Percentiles rank a stretch among this genome's conserved stretches.
phyloP scores from a whole-genome alignment of 1,139 yeast species.

The Nakaseomyces kungkrabaensis region DNA sequence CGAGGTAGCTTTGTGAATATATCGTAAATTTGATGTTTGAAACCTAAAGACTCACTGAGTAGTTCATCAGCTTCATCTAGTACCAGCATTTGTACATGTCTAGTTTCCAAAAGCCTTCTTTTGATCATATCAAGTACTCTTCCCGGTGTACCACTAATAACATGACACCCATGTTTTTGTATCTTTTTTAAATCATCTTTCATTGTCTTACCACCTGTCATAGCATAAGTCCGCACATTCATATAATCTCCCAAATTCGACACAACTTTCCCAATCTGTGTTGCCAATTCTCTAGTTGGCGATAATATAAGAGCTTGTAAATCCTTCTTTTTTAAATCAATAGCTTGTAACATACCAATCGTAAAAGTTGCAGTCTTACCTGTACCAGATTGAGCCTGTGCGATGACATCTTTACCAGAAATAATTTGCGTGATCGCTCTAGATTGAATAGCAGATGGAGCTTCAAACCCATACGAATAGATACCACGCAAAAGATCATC shows the following conservation, averaged over 20 bases:
- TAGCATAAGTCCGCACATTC: conserved; percentile 77
- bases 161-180: conserved; percentile 63
- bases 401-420: conserved; percentile 83
- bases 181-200: conserved; percentile 71
- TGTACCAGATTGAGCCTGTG: conserved; percentile 97
- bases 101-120: conserved; percentile 55
- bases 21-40: conserved; percentile 86
- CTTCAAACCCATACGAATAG: conserved; percentile 84
- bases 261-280: conserved; percentile 79
- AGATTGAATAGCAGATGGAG: conserved; percentile 92
- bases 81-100: conserved; percentile 71
- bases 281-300: conserved; percentile 93
- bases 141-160: conserved; percentile 97
- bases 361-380: conserved; percentile 97
- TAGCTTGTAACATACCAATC: conserved; percentile 77
- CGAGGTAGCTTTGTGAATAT: conserved; percentile 74
- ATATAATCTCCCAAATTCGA: conserved; percentile 78
- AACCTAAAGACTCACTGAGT: conserved; percentile 62
- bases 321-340: conserved; percentile 58
- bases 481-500: conserved; percentile 64
- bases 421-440: conserved; percentile 90
- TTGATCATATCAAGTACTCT: conserved; percentile 82
- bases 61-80: conserved; percentile 94
- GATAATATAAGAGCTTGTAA: conserved; percentile 75
- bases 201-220: conserved; percentile 85